Conservation (phyloP, 2,329 filamentous ascomycete genomes). For the Myriosclerotinia duriaeana region DNA sequence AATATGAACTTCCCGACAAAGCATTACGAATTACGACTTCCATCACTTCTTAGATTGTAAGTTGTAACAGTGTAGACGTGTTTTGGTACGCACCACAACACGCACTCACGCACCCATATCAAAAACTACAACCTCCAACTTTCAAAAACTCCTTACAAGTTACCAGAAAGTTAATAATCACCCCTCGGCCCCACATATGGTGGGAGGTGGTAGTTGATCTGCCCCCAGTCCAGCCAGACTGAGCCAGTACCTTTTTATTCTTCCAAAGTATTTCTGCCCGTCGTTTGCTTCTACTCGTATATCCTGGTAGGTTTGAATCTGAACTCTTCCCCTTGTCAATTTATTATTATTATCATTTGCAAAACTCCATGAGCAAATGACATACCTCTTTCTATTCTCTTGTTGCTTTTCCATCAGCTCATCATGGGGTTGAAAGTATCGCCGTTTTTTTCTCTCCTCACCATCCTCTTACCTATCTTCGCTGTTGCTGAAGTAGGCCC, state of each 20-base stretch:
- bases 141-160: not conserved
- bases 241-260: not conserved
- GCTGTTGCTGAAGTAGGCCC: conserved; percentile 7
- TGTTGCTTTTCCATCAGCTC: not conserved
- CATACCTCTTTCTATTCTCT: not conserved
- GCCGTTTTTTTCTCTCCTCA: conserved; percentile 1
- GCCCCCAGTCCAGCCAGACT: too few relatives aligned
- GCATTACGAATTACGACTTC: not conserved
- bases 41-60: not conserved
- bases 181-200: not conserved
- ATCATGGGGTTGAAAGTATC: conserved; percentile 8
- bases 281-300: not conserved
- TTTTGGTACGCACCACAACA: not conserved
- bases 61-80: too few relatives aligned
- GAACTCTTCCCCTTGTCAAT: conserved; percentile 1
- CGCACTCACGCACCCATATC: not conserved
- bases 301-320: conserved; percentile 7
- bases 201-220: not conserved
- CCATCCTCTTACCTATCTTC: not conserved
- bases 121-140: not conserved
- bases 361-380: not conserved
- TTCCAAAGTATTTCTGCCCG: not conserved
- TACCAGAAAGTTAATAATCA: not conserved
- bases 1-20: not conserved
- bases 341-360: not conserved